Conservation (phyloP, 257 asterid genomes). For the Solanum lycopersicoides region DNA sequence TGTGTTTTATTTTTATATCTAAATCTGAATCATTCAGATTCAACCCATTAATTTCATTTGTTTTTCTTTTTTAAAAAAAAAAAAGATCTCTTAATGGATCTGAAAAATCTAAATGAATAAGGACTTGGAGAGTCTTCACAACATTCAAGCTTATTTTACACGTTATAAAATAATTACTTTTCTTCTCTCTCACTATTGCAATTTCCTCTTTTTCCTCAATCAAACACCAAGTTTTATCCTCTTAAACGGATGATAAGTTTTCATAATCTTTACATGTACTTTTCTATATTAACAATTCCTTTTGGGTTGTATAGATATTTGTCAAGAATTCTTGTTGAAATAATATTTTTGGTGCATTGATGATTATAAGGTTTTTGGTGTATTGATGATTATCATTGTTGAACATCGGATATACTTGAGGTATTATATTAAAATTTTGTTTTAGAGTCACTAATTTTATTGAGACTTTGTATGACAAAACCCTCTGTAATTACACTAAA, state of each 20-base stretch:
- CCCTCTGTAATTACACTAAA: background rate
- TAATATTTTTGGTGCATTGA: no score
- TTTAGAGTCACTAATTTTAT: background rate
- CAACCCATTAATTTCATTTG: background rate
- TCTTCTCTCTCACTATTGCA: background rate
- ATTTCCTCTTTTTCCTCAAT: background rate
- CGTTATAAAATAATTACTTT: no score
- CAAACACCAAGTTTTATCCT: background rate
- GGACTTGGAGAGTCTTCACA: background rate
- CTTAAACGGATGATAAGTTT: background rate
- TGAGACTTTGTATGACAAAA: background rate
- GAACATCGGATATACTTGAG: background rate
- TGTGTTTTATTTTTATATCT: background rate
- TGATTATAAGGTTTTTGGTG: background rate
- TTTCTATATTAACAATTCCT: background rate
- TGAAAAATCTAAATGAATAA: no score
- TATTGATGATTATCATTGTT: background rate
- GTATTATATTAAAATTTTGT: background rate
- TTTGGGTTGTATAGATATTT: background rate
- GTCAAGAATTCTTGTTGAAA: background rate
- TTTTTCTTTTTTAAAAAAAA: no score
- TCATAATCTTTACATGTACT: background rate
- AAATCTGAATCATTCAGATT: background rate
- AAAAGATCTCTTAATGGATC: background rate
- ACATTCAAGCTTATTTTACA: background rate